Evolutionary conservation across 2,329 filamentous ascomycete species (phyloP), one percentile per base, ranked within the genome.

Genomic region (Fusarium siculi): DNA sequence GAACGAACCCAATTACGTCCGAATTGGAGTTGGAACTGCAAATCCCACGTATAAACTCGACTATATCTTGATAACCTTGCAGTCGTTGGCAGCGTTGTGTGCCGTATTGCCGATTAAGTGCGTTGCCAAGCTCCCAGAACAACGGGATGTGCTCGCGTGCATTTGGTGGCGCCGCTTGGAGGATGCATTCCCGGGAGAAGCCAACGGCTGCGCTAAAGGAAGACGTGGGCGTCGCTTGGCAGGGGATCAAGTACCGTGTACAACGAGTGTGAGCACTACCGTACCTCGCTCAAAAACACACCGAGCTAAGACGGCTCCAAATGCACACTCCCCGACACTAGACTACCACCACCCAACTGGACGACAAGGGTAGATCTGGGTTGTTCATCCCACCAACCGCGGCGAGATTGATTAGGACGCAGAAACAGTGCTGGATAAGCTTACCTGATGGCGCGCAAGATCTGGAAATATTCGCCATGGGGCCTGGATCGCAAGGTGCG

Each of bases 31-130:
- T 67, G 37, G 49, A 60, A 59, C 42, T 54, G 57, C 63, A 72
- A 71, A 72, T 64, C 63, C 69, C 69, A 63, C 68, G 55, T 60
- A 65, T 68, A 43, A 58, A 63, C 47, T 54, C 47, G 28, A 36
- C 30, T 11, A 54, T 66, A 39, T 55, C 49, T 54, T 25, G 58
- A 64, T 50, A 52, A 44, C 37, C 44, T 49, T 58, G 52, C 46
- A 50, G 39, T n/a, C 18, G 9, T 23, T 55, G 42, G 39, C 66
- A 72, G 39, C 59, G 58, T 43, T 42, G 23, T 60, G 71, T 77
- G 75, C 75, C 75, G 75, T 56, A 37, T 54, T 70, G 62, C 75
- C 75, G 75, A 76, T 56, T 64, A 74, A 70, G 75, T 76, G 74
- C 72, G 49, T 36, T 70, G 68, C 75, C 75, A 69, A 76, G 71